Base-by-base conservation (phyloP, 192 early-diverging fungal genomes). In the Coemansia sp. region DNA sequence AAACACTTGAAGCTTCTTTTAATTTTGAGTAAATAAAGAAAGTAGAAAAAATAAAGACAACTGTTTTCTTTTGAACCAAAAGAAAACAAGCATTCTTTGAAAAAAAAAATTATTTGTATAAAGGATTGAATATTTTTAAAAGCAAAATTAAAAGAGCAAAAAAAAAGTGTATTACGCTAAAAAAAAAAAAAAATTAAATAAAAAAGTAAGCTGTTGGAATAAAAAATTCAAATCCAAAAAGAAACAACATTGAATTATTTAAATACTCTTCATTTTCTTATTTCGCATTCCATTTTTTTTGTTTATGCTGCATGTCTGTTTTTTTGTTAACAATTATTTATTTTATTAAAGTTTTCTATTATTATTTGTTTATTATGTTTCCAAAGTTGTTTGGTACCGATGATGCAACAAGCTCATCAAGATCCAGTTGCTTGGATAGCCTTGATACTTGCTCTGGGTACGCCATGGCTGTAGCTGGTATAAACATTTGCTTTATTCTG, bases 231-330 rank as follows among this genome's bases (percentile, higher is more conserved):
- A 28, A 39, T 1, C 0, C 54, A 39, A 68, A 18, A 57, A 67
- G 43, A 43, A 18, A 67, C 32, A 57, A 33, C 15, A 45, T 57
- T 22, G 38, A 22, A 33, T 17, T 59, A 65, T 37, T 53, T 37
- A 65, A 38, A 39, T 8, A 37, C 11, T 34, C 14, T 35, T 1
- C 2, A 20, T 7, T 52, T 48, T 22, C 20, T 41, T 63, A 61
- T n/a, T 34, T 52, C 41, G 36, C 72, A 79, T 79, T 28, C 57
- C 48, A 1, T 74, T 61, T 41, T 41, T 28, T 28, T 28, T 28
- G 22, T 28, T 28, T 28, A 28, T 28, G 0, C 22, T 28, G 22
- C 22, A 28, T 28, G 22, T 28, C 22, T 28, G 22, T 28, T 28
- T 28, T 28, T 28, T 28, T 28, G 22, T 28, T 28, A 28, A 28